phyloP scores from a whole-genome alignment of 2,329 filamentous ascomycete species.

The Scopulariopsis brevicaulis region DNA sequence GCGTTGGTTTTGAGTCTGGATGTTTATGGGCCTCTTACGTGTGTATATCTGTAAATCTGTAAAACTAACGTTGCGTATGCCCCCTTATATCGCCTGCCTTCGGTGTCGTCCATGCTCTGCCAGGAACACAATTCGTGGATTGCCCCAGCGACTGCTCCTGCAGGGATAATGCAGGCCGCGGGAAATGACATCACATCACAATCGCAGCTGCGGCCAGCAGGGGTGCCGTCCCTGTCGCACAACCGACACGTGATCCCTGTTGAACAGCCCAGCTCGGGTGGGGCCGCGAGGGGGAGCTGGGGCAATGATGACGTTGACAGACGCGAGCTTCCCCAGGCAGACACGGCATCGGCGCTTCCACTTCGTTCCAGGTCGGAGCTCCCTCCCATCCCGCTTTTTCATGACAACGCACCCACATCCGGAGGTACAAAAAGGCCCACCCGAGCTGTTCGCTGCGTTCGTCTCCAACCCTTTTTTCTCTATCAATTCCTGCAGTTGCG shows the following conservation, averaged over 20 bases:
- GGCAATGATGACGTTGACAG: neutral
- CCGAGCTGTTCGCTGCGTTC: neutral
- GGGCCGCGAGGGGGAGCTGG: neutral
- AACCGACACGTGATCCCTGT: neutral
- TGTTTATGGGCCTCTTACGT: neutral
- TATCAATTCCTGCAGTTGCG: neutral
- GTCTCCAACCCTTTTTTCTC: neutral
- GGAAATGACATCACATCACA: neutral
- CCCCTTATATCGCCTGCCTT: no score
- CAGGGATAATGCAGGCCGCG: neutral
- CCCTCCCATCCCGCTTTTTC: neutral
- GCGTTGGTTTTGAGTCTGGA: neutral
- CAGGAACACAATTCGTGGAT: no score
- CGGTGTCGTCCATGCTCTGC: no score
- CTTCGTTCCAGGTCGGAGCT: neutral
- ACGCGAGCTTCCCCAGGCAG: neutral
- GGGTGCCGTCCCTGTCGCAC: neutral
- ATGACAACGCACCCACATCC: constrained; percentile 3
- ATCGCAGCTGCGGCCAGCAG: neutral
- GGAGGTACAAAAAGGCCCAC: neutral
- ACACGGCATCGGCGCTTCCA: neutral
- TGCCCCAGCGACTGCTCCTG: neutral
- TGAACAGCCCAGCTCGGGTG: neutral
- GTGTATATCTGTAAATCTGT: neutral
- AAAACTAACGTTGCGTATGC: neutral